Evolutionary conservation across 345 rosid genomes (phyloP), one percentile per base, ranked within the genome.

Genomic region (Hypericum androsaemum): DNA sequence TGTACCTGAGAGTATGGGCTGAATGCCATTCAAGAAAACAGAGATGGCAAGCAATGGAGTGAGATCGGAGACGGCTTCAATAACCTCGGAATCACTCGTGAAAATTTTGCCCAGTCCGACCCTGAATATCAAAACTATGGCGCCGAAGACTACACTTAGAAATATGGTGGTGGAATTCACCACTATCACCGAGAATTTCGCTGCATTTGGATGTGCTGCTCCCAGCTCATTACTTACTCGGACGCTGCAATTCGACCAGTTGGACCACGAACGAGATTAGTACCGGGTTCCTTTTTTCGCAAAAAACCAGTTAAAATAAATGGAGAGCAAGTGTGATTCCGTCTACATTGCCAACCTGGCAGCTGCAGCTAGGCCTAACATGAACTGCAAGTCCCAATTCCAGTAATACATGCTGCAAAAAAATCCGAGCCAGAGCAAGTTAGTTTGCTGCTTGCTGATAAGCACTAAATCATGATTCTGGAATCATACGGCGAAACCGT

Each of bases 311-410:
- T n/a, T n/a, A n/a, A n/a, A n/a, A n/a, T n/a, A n/a, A n/a, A n/a
- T n/a, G n/a, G n/a, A n/a, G n/a, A n/a, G n/a, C n/a, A 22, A 22
- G 32, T 22, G 32, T 22, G 32, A 22, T 22, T 22, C 32, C 2
- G 32, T 22, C 32, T 22, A 22, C 6, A 7, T 43, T 9, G 63
- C 71, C 10, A 37, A 86, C 97, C 94, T 83, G 74, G 86, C 75
- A 15, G 86, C 94, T n/a, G 94, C 89, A 37, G 80, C 60, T 17
- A 90, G 74, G 42, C 96, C 98, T 47, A 90, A 58, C 98, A 87
- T 90, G 59, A 87, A 79, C 45, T 84, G 82, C 73, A 90, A 68
- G 67, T 87, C 98, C 96, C 89, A 82, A 50, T 75, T 84, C 77
- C 48, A 74, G 73, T 84, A 90, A 61, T 83, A 77, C 86, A 84